Evolutionary conservation across 495 filamentous ascomycete genomes (phyloP).

Genomic region (Daldinia grandis): DNA sequence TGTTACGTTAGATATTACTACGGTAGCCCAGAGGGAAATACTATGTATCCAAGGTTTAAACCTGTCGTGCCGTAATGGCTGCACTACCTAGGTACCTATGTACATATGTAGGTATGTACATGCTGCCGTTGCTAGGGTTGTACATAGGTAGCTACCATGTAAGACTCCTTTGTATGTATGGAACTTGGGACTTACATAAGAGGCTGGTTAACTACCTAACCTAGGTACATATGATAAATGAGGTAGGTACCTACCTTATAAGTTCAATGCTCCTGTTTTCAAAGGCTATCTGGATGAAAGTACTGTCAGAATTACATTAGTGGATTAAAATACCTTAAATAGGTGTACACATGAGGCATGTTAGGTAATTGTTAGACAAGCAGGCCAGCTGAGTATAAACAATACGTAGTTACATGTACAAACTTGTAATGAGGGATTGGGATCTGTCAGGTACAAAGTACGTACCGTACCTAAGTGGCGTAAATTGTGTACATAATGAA

Average conservation of each 20-base stretch:
- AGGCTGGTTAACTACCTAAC: not conserved
- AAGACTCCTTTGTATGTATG: slow-evolving; percentile 3
- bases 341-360: too few relatives aligned
- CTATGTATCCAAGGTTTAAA: not conserved
- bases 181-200: slow-evolving; percentile 12
- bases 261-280: slow-evolving; percentile 26
- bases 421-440: not conserved
- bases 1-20: slow-evolving; percentile 26
- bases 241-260: slow-evolving; percentile 3
- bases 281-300: slow-evolving; percentile 10
- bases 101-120: too few relatives aligned
- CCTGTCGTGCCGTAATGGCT: not conserved
- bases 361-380: too few relatives aligned
- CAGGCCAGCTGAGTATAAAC: not conserved
- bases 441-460: slow-evolving; percentile 3
- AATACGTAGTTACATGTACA: not conserved
- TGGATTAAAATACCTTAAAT: too few relatives aligned
- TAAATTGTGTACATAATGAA: not conserved
- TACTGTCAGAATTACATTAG: not conserved
- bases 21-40: not conserved
- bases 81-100: too few relatives aligned
- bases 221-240: slow-evolving; percentile 18
- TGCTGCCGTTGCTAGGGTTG: not conserved
- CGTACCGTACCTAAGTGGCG: not conserved
- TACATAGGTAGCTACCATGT: too few relatives aligned